phyloP scores from a whole-genome alignment of 495 filamentous ascomycete genomes.

The Lasiosphaeria hispida region DNA sequence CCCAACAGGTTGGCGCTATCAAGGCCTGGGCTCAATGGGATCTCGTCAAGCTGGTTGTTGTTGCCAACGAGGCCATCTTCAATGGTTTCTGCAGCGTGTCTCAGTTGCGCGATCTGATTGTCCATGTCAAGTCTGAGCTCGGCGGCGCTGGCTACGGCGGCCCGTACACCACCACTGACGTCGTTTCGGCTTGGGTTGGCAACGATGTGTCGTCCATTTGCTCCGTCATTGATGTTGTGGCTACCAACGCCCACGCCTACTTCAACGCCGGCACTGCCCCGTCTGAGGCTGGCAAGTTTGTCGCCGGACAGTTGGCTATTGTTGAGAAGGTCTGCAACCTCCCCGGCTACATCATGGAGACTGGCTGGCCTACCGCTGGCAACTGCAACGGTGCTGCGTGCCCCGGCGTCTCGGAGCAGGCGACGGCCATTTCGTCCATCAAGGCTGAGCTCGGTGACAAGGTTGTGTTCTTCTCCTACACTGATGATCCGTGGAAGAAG shows the following conservation, averaged over 20 bases:
- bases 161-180: slow-evolving; percentile 80
- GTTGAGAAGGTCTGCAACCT: slow-evolving; percentile 68
- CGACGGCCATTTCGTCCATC: slow-evolving; percentile 66
- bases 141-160: slow-evolving; percentile 74
- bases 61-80: slow-evolving; percentile 89
- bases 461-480: slow-evolving; percentile 76
- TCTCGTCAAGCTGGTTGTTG: slow-evolving; percentile 71
- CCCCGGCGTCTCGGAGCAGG: slow-evolving; percentile 66
- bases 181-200: slow-evolving; percentile 64
- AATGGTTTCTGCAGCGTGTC: slow-evolving; percentile 59
- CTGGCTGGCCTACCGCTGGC: slow-evolving; percentile 81
- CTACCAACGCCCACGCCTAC: slow-evolving; percentile 88
- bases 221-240: slow-evolving; percentile 69
- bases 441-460: slow-evolving; percentile 48
- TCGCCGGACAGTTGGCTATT: slow-evolving; percentile 60
- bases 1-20: slow-evolving; percentile 70
- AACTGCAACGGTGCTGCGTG: slow-evolving; percentile 66
- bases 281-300: slow-evolving; percentile 68
- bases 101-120: slow-evolving; percentile 69
- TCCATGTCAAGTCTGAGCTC: slow-evolving; percentile 49
- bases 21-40: slow-evolving; percentile 71
- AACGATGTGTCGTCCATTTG: slow-evolving; percentile 63
- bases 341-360: slow-evolving; percentile 76
- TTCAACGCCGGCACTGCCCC: slow-evolving; percentile 72
- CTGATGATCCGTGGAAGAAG: slow-evolving; percentile 79